phyloP scores from a whole-genome alignment of 805 yeast genomes.

The Candida endomychidarum region DNA sequence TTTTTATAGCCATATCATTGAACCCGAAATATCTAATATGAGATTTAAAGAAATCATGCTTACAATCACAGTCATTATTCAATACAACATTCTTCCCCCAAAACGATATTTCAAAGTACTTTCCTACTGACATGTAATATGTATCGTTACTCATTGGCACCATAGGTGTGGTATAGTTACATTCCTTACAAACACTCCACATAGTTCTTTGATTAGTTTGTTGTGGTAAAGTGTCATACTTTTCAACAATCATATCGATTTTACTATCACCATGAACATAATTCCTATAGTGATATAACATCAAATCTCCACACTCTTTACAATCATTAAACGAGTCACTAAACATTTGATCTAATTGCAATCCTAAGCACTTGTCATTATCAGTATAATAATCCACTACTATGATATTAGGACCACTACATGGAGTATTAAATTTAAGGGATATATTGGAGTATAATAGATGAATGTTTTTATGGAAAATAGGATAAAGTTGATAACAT shows the following conservation, averaged over 20 bases:
- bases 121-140: slow-evolving; percentile 91
- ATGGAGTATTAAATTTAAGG: slow-evolving; percentile 82
- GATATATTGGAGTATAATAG: slow-evolving; percentile 82
- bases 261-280: slow-evolving; percentile 89
- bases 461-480: slow-evolving; percentile 72
- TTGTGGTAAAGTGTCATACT: slow-evolving; percentile 26
- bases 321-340: slow-evolving; percentile 67
- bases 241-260: slow-evolving; percentile 73
- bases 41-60: slow-evolving; percentile 77
- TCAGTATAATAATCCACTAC: slow-evolving; percentile 88
- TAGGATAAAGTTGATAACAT: slow-evolving; percentile 42
- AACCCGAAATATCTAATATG: slow-evolving; percentile 84
- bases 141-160: slow-evolving; percentile 81
- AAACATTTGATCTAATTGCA: slow-evolving; percentile 78
- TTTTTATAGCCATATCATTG: slow-evolving; percentile 71
- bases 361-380: slow-evolving; percentile 86
- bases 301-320: slow-evolving; percentile 72
- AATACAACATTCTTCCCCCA: slow-evolving; percentile 49
- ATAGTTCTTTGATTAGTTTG: slow-evolving; percentile 58
- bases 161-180: slow-evolving; percentile 74
- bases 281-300: slow-evolving; percentile 75
- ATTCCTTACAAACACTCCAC: slow-evolving; percentile 89
- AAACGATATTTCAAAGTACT: slow-evolving; percentile 81
- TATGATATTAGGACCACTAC: slow-evolving; percentile 85
- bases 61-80: slow-evolving; percentile 46